A percentile compares a stretch with the other conserved stretches of the same genome.
Evolutionary conservation across 78 protist species (phyloP).

Genomic region (Planoprotostelium fungivorum): DNA sequence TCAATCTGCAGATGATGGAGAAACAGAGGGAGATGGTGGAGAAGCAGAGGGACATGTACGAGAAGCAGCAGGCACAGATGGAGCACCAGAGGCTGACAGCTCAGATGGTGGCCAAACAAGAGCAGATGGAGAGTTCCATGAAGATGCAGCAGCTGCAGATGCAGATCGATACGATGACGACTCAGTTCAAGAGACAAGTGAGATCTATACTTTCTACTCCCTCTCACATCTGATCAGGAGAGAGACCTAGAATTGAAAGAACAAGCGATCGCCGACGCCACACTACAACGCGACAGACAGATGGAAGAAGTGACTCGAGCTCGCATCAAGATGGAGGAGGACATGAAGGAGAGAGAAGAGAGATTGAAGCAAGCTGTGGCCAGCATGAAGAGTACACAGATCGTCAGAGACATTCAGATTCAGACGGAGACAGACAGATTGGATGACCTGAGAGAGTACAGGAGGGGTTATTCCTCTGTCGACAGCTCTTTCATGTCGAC

Average conservation of each 20-base stretch:
- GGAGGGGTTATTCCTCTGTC: neutral
- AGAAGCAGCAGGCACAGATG: neutral
- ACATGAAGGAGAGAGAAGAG: neutral
- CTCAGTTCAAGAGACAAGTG: neutral
- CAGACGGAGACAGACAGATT: neutral
- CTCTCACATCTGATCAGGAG: neutral
- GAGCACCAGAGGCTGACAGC: neutral
- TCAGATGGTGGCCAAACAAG: neutral
- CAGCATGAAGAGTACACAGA: neutral
- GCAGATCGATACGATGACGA: neutral
- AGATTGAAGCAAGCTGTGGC: neutral
- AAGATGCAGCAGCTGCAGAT: neutral
- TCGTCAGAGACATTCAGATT: neutral
- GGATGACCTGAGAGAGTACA: neutral
- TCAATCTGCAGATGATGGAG: neutral
- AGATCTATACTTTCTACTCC: too few species aligned
- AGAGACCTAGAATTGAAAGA: neutral
- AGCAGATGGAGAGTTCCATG: neutral
- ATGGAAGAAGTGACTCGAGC: neutral
- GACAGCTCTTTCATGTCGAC: neutral
- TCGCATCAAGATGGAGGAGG: neutral
- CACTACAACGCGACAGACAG: neutral
- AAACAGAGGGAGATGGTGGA: neutral
- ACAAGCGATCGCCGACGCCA: neutral
- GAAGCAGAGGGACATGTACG: neutral